These are phyloP conservation scores for Mesembryanthemum crystallinum DNA, from an alignment of 148 eudicot genomes.

Conservation along the genomic window DNA sequence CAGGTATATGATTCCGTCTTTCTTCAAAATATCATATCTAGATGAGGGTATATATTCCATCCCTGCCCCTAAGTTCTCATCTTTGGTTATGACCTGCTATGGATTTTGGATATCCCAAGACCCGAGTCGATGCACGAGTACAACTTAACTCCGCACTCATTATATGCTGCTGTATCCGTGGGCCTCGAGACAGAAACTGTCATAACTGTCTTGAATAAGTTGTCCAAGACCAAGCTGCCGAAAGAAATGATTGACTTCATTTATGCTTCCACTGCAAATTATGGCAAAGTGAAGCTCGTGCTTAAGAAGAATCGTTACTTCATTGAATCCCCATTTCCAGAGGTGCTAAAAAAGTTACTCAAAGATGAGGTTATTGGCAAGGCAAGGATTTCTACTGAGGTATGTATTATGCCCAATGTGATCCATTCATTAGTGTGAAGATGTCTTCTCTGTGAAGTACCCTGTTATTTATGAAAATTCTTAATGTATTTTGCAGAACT, in stretches of 20 bases:
- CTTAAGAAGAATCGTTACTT: slow-evolving; percentile 94
- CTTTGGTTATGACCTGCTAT: background rate
- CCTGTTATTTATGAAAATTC: background rate
- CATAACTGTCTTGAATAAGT: slow-evolving; percentile 70
- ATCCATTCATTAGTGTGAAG: background rate
- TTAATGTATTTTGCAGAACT: background rate
- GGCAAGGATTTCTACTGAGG: slow-evolving; percentile 76
- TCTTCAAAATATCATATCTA: background rate
- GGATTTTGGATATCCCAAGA: slow-evolving; percentile 27
- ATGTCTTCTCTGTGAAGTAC: background rate
- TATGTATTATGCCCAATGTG: slow-evolving; percentile 26
- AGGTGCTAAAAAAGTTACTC: slow-evolving; percentile 79
- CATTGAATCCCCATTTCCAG: slow-evolving; percentile 91
- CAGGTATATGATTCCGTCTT: slow-evolving; percentile 47
- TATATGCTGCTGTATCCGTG: slow-evolving; percentile 96
- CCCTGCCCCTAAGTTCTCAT: background rate
- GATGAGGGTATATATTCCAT: background rate
- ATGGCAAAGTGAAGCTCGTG: slow-evolving; percentile 97
- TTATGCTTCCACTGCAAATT: slow-evolving; percentile 85
- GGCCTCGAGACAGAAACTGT: slow-evolving; percentile 95
- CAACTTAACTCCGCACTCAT: slow-evolving; percentile 92
- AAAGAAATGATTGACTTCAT: slow-evolving; percentile 95
- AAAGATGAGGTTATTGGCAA: slow-evolving; percentile 69
- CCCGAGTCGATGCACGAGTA: slow-evolving; percentile 89
- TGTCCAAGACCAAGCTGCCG: slow-evolving; percentile 93